Percentiles rank a stretch among this genome's conserved stretches.
Conservation (phyloP, 495 filamentous ascomycete genomes). For the Penicillium silybi region DNA sequence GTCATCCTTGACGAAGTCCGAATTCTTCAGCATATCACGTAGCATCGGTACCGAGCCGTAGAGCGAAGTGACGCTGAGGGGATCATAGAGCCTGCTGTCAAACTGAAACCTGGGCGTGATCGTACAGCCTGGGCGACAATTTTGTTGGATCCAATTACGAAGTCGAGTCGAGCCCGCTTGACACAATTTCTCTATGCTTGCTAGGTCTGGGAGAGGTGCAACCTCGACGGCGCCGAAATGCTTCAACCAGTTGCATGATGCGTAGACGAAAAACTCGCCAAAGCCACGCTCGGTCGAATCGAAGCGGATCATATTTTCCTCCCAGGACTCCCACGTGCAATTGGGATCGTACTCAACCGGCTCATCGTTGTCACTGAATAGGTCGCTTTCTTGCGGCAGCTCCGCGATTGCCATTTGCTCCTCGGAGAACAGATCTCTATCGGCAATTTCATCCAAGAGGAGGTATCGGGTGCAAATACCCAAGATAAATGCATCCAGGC, state of each 20-base stretch:
- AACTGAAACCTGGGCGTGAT: constrained; percentile 21
- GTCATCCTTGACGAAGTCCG: constrained; percentile 7
- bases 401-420: constrained; percentile 20
- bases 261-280: constrained; percentile 22
- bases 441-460: constrained; percentile 23
- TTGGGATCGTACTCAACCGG: constrained; percentile 12
- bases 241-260: constrained; percentile 21
- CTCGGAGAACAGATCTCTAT: constrained; percentile 17
- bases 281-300: constrained; percentile 21
- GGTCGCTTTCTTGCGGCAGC: constrained; percentile 12
- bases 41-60: constrained; percentile 22
- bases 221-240: constrained; percentile 11
- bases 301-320: constrained; percentile 19
- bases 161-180: constrained; percentile 17
- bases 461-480: constrained; percentile 25
- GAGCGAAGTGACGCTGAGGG: constrained; percentile 24
- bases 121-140: constrained; percentile 21
- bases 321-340: constrained; percentile 22
- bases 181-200: constrained; percentile 17
- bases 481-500: constrained; percentile 18
- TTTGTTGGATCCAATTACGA: constrained; percentile 24
- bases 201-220: constrained; percentile 15
- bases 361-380: constrained; percentile 12
- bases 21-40: constrained; percentile 13
- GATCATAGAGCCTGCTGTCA: constrained; percentile 20